phyloP scores from a whole-genome alignment of 176 grass and related monocot genomes.

The Elymus sibiricus region DNA sequence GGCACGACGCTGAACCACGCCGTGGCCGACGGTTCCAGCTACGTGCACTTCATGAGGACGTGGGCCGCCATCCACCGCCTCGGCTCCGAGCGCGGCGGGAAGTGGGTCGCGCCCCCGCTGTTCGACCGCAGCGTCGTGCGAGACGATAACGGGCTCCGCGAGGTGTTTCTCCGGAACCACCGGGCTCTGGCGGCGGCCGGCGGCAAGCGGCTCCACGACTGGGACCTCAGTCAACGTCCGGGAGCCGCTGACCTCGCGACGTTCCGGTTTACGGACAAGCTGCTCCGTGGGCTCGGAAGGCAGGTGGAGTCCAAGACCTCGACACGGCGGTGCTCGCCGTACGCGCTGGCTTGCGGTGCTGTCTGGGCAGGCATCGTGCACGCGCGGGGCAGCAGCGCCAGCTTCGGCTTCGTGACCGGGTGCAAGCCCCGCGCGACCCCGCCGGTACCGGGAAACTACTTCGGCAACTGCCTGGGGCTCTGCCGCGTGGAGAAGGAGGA shows the following conservation, averaged over 20 bases:
- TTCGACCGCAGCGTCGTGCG: constrained; percentile 43
- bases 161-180: constrained; percentile 19
- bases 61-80: constrained; percentile 36
- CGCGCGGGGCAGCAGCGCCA: not conserved
- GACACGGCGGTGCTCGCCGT: constrained; percentile 55
- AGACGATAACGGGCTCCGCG: constrained; percentile 42
- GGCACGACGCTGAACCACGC: constrained; percentile 79
- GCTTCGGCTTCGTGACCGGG: constrained; percentile 67
- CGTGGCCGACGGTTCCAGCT: constrained; percentile 80
- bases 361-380: constrained; percentile 68
- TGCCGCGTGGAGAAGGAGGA: constrained; percentile 42
- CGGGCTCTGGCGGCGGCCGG: not conserved
- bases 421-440: constrained; percentile 51
- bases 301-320: constrained; percentile 1
- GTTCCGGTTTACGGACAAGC: constrained; percentile 42
- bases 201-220: not conserved
- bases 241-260: constrained; percentile 20
- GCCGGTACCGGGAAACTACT: constrained; percentile 49
- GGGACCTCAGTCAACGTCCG: constrained; percentile 13
- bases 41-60: constrained; percentile 69
- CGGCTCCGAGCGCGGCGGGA: not conserved
- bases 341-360: constrained; percentile 61
- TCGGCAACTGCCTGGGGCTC: constrained; percentile 72
- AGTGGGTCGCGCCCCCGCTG: constrained; percentile 26
- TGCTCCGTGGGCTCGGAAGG: not conserved